Base-by-base conservation (phyloP, 768 basidiomycete genomes). In the Calocybe indica region DNA sequence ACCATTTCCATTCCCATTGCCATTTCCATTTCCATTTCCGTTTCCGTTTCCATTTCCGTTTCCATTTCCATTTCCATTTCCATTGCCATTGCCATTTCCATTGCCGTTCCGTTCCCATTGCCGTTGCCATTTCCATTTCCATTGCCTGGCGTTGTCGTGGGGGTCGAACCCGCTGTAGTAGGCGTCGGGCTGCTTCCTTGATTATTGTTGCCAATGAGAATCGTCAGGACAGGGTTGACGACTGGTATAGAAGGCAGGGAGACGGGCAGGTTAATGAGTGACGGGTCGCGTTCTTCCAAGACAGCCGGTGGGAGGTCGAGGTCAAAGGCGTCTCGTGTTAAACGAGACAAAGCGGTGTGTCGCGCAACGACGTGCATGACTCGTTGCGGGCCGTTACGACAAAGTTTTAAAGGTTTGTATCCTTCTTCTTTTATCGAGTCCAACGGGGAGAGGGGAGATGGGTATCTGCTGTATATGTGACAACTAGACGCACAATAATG, bases 211-310 rank as follows among this genome's bases (percentile, higher is more conserved):
- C 56, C 62, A 28, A 74, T 35, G 31, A 76, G 28, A 15, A 70
- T 59, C 14, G 51, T 61, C 34, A 70, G 44, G 12, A 79, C 30
- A 2, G 67, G 62, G n/a, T 59, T 58, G 30, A 73, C 54, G 29
- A 77, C 41, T 2, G 76, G 72, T 34, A 76, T 56, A 6, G 71
- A 64, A 10, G 72, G 71, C 15, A 72, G 39, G 6, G 70, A 62
- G 22, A 71, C 51, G 31, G 70, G 62, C 2, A 72, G 55, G 33
- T 65, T 63, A 36, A 72, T 58, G 51, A 71, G 69, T 2, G 63
- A 22, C 22, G 22, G 22, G 22, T 22, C 22, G 22, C 22, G 22
- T 22, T 22, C 22, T 22, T 22, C 22, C 22, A 22, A 22, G 22
- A 22, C 22, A 4, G 22, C 22, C 22, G 22, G 22, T 4, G 22